A percentile compares a stretch with the other conserved stretches of the same genome.
phyloP scores from a whole-genome alignment of 2,329 filamentous ascomycete genomes.

The Hymenoscyphus occultus region DNA sequence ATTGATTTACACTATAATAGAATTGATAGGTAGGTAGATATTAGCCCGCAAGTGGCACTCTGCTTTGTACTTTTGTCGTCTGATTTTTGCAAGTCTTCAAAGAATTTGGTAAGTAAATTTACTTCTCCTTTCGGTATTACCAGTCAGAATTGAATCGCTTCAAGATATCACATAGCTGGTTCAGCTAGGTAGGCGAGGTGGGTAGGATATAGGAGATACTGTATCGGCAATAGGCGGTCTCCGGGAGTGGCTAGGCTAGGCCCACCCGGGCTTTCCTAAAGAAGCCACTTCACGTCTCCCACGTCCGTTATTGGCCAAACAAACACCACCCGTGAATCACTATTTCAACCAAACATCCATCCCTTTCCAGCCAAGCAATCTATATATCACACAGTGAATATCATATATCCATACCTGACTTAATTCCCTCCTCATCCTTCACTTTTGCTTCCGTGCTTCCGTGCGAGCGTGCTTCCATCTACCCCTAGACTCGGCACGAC shows the following conservation, averaged over 20 bases:
- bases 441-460: too few relatives aligned
- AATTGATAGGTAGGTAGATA: conserved; percentile 4
- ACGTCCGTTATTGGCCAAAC: too few relatives aligned
- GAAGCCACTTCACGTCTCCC: neutral
- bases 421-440: too few relatives aligned
- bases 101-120: neutral
- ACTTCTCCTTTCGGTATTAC: too few relatives aligned
- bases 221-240: neutral
- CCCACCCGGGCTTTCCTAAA: conserved; percentile 7
- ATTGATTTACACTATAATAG: neutral
- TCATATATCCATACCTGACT: too few relatives aligned
- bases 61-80: neutral
- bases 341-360: conserved; percentile 5
- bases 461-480: too few relatives aligned
- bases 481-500: too few relatives aligned
- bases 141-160: too few relatives aligned
- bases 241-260: neutral
- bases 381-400: too few relatives aligned
- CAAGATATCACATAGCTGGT: too few relatives aligned
- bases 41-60: neutral
- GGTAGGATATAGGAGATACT: too few relatives aligned
- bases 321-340: neutral
- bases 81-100: neutral
- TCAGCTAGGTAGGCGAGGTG: too few relatives aligned
- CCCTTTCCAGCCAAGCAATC: neutral